Evolutionary conservation across 176 grass and related monocot genomes (phyloP).

Genomic region (Elymus sibiricus): DNA sequence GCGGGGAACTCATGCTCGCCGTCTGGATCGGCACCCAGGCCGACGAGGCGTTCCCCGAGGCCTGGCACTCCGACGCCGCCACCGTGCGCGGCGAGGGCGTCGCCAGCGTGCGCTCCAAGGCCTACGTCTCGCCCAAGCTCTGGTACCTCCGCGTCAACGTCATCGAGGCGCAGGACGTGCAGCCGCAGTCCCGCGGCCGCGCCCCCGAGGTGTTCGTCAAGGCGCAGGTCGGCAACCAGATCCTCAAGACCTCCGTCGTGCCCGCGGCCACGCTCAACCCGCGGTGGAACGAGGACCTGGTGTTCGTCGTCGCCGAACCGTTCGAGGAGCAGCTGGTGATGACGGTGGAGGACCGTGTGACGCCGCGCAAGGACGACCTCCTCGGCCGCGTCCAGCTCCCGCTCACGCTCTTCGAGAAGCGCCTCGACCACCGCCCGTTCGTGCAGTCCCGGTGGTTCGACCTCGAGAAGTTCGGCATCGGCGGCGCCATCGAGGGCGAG

Average conservation of each 20-base stretch:
- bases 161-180: slow-evolving; percentile 90
- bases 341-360: slow-evolving; percentile 64
- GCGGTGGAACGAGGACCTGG: slow-evolving; percentile 87
- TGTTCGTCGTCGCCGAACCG: slow-evolving; percentile 91
- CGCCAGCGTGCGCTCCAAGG: slow-evolving; percentile 68
- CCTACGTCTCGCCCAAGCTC: slow-evolving; percentile 83
- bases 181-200: slow-evolving; percentile 40
- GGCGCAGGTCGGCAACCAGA: slow-evolving; percentile 81
- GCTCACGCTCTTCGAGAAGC: slow-evolving; percentile 70
- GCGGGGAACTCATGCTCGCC: slow-evolving; percentile 83
- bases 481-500: slow-evolving; percentile 61
- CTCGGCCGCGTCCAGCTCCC: slow-evolving; percentile 60
- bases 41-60: slow-evolving; percentile 89
- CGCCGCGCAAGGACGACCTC: slow-evolving; percentile 66
- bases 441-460: slow-evolving; percentile 84
- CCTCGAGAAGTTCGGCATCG: slow-evolving; percentile 75
- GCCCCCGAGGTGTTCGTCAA: slow-evolving; percentile 68
- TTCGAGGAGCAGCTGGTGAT: slow-evolving; percentile 92
- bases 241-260: slow-evolving; percentile 60
- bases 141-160: slow-evolving; percentile 94
- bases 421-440: slow-evolving; percentile 72
- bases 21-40: slow-evolving; percentile 93
- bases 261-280: slow-evolving; percentile 50
- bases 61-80: slow-evolving; percentile 92
- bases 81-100: slow-evolving; percentile 58